Percentiles rank a stretch among this genome's conserved stretches.
phyloP scores from a whole-genome alignment of 495 filamentous ascomycete species.

The Xylaria grammica region DNA sequence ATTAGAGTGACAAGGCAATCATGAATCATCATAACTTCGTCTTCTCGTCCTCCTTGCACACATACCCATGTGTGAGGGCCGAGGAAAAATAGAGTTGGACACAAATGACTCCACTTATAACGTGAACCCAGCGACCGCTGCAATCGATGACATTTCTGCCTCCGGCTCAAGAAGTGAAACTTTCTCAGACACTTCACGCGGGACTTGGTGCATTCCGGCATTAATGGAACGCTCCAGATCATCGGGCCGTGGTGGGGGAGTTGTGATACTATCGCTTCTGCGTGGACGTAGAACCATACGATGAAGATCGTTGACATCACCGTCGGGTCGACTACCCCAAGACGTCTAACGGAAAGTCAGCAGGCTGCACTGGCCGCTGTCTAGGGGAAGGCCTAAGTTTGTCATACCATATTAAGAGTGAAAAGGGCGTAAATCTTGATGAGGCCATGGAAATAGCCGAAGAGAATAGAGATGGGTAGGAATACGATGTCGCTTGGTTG shows the following conservation, averaged over 20 bases:
- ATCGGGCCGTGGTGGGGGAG: conserved; percentile 41
- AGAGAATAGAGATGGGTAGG: conserved; percentile 59
- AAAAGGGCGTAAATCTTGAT: conserved; percentile 68
- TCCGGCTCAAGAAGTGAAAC: conserved; percentile 21
- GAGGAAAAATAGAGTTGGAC: conserved; percentile 11
- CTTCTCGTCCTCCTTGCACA: conserved; percentile 5
- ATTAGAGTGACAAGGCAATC: conserved; percentile 13
- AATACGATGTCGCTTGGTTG: conserved; percentile 62
- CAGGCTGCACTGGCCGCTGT: conserved; percentile 2
- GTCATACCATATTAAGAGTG: conserved; percentile 47
- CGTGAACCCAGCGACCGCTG: conserved; percentile 20
- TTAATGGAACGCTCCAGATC: conserved; percentile 32
- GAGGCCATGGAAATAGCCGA: conserved; percentile 65
- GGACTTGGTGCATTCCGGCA: conserved; percentile 18
- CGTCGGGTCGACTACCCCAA: conserved; percentile 72
- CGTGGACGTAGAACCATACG: conserved; percentile 58
- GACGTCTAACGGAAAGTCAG: conserved; percentile 58
- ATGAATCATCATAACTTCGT: conserved; percentile 23
- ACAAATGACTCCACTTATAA: not conserved
- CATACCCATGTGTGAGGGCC: not conserved
- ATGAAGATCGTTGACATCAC: conserved; percentile 64
- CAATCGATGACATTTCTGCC: conserved; percentile 26
- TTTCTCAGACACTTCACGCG: conserved; percentile 28
- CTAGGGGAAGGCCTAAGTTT: not conserved
- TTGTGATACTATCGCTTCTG: conserved; percentile 53